These are phyloP conservation scores for Acacia crassicarpa DNA, from an alignment of 306 rosid genomes.

Conservation along the genomic window DNA sequence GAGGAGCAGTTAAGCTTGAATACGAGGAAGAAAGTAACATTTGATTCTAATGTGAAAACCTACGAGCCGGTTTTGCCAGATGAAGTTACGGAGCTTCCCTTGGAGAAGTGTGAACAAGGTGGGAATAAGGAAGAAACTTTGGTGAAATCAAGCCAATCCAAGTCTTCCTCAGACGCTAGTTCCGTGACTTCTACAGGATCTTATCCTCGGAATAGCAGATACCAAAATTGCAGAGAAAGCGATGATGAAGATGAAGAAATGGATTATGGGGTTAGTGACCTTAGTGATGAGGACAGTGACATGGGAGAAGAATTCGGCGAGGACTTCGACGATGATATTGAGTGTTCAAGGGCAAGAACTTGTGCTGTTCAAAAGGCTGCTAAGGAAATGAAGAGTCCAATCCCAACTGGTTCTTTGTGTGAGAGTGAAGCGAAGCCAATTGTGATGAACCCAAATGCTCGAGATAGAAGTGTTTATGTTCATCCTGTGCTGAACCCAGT, in stretches of 20 bases:
- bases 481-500: constrained; percentile 83
- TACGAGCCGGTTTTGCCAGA: constrained; percentile 57
- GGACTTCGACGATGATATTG: constrained; percentile 33
- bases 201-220: constrained; percentile 60
- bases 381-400: constrained; percentile 47
- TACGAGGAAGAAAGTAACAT: constrained; percentile 71
- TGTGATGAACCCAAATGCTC: constrained; percentile 43
- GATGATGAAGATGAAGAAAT: constrained; percentile 54
- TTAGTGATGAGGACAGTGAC: constrained; percentile 55
- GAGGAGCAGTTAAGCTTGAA: constrained; percentile 51
- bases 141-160: constrained; percentile 37
- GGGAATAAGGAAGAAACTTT: constrained; percentile 24
- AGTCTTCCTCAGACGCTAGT: constrained; percentile 57
- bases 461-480: constrained; percentile 71
- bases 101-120: constrained; percentile 31
- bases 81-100: constrained; percentile 33
- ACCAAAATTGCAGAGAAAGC: constrained; percentile 65
- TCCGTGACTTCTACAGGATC: constrained; percentile 41
- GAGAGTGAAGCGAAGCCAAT: not conserved
- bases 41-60: constrained; percentile 76
- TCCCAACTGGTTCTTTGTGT: not conserved
- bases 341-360: constrained; percentile 31
- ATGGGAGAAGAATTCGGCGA: constrained; percentile 39
- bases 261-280: constrained; percentile 50
- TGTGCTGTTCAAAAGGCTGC: constrained; percentile 28